phyloP scores from a whole-genome alignment of 768 basidiomycete species.

The Suillus spraguei region DNA sequence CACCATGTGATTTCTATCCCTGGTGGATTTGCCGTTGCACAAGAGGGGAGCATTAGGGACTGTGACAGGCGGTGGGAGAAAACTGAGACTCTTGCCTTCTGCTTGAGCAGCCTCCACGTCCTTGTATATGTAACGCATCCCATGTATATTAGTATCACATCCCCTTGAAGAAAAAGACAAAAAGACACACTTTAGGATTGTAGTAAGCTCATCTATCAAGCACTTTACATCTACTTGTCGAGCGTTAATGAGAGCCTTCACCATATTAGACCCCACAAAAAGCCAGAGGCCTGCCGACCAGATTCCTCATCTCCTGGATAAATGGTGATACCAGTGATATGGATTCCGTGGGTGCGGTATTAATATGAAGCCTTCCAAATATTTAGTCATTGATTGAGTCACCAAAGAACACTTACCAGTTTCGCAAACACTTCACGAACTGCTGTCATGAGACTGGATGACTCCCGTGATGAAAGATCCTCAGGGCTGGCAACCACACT shows the following conservation, averaged over 20 bases:
- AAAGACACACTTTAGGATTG: neutral
- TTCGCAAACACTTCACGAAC: neutral
- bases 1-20: conserved; percentile 4
- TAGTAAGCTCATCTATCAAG: neutral
- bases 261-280: neutral
- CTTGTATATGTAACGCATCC: neutral
- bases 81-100: conserved; percentile 2
- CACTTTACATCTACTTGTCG: neutral
- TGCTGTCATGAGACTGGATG: conserved; percentile 3
- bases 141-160: conserved; percentile 1
- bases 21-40: neutral
- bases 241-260: conserved; percentile 4
- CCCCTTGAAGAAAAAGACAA: neutral
- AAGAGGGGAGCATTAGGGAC: neutral
- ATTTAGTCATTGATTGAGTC: conserved; percentile 1
- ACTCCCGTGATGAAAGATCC: neutral
- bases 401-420: neutral
- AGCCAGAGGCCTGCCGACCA: neutral
- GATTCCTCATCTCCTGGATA: conserved; percentile 7
- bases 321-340: neutral
- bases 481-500: neutral
- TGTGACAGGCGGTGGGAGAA: neutral
- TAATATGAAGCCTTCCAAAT: conserved; percentile 3
- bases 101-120: neutral
- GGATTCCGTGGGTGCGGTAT: neutral